Conservation (phyloP, 495 filamentous ascomycete species). For the Neurospora hispaniola region DNA sequence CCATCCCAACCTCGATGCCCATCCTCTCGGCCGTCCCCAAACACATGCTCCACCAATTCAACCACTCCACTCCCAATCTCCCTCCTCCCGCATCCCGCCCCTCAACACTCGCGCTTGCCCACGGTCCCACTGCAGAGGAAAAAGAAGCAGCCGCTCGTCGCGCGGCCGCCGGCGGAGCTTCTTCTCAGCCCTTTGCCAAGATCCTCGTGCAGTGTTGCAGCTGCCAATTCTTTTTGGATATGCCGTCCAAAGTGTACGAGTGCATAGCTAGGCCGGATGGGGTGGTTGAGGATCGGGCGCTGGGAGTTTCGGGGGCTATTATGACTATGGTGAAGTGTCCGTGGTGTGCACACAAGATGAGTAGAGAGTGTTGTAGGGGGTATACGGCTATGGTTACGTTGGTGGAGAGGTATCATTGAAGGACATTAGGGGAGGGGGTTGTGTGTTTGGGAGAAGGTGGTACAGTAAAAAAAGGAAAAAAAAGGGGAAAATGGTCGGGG, state of each 20-base stretch:
- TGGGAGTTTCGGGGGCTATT: conserved; percentile 41
- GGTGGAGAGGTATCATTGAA: conserved; percentile 48
- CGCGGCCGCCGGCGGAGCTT: conserved; percentile 20
- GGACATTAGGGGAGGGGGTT: too few relatives aligned
- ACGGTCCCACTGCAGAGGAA: background rate
- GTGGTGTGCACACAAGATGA: conserved; percentile 73
- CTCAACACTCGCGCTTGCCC: background rate
- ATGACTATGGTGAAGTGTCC: conserved; percentile 57
- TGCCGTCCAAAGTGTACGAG: conserved; percentile 65
- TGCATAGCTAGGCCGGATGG: conserved; percentile 58
- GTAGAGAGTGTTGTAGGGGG: conserved; percentile 57
- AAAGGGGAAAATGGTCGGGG: too few relatives aligned
- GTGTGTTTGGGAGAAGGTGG: too few relatives aligned
- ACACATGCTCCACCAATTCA: conserved; percentile 17
- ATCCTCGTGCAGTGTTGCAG: conserved; percentile 72
- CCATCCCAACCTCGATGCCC: background rate
- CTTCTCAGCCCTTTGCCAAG: conserved; percentile 46
- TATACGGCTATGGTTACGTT: conserved; percentile 62
- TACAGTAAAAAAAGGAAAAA: too few relatives aligned
- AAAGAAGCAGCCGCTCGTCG: conserved; percentile 7
- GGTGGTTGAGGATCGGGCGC: conserved; percentile 34
- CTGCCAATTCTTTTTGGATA: conserved; percentile 74
- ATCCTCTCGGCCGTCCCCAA: conserved; percentile 20
- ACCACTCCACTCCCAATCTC: background rate
- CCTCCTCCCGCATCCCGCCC: background rate